These are phyloP conservation scores for Ganoderma sp. DNA, from an alignment of 1,284 basidiomycete species.

Conservation along the genomic window DNA sequence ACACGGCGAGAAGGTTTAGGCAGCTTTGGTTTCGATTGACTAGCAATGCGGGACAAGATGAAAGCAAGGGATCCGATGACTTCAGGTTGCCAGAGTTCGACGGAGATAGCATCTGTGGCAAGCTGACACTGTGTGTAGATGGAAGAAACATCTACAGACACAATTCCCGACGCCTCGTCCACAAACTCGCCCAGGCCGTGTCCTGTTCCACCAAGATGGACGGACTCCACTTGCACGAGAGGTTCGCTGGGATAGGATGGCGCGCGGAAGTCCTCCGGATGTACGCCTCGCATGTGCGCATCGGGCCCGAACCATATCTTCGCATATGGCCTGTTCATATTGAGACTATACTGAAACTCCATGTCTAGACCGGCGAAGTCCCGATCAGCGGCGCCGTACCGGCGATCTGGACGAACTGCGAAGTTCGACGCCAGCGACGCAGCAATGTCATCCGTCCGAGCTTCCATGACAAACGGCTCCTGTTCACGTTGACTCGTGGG, in stretches of 20 bases:
- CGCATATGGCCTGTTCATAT: slow-evolving; percentile 36
- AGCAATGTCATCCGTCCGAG: slow-evolving; percentile 35
- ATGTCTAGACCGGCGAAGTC: slow-evolving; percentile 37
- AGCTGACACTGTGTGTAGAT: slow-evolving; percentile 57
- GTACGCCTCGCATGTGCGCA: slow-evolving; percentile 23
- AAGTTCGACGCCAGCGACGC: slow-evolving; percentile 35
- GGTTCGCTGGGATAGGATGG: slow-evolving; percentile 41
- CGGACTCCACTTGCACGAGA: slow-evolving; percentile 60
- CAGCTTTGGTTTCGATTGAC: slow-evolving; percentile 28
- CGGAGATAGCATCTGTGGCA: slow-evolving; percentile 64
- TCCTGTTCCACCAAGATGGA: slow-evolving; percentile 54
- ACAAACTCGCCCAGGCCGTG: slow-evolving; percentile 54
- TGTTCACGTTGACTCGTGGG: slow-evolving; percentile 44
- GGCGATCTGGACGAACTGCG: slow-evolving; percentile 32
- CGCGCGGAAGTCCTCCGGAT: slow-evolving; percentile 25
- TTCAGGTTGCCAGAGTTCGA: slow-evolving; percentile 77
- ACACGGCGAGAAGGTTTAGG: slow-evolving; percentile 29
- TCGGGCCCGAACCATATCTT: slow-evolving; percentile 35
- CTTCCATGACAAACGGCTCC: slow-evolving; percentile 56
- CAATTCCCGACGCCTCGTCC: slow-evolving; percentile 50
- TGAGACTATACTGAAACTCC: slow-evolving; percentile 31
- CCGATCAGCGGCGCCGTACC: slow-evolving; percentile 28
- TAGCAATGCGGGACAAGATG: slow-evolving; percentile 45
- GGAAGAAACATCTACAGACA: slow-evolving; percentile 58
- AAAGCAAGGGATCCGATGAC: slow-evolving; percentile 61